These are phyloP conservation scores for Thuja plicata DNA, from an alignment of 83 land plant species.

Conservation along the genomic window DNA sequence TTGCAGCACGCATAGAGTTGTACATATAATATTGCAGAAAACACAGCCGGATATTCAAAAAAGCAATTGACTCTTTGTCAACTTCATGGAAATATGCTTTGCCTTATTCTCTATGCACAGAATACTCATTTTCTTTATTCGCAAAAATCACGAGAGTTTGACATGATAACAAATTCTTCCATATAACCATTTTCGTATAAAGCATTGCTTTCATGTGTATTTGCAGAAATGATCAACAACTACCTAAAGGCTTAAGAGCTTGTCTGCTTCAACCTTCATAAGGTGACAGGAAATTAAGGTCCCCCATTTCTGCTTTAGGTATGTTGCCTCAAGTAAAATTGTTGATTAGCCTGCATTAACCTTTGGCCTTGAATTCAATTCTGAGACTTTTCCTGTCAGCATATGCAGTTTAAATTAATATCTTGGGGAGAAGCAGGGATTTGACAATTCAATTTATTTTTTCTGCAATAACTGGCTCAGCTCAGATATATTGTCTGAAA, in stretches of 20 bases:
- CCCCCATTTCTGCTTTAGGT: neutral
- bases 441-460: neutral
- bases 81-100: neutral
- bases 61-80: neutral
- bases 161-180: neutral
- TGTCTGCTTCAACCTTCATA: conserved; percentile 7
- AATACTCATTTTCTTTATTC: neutral
- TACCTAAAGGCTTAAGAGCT: conserved; percentile 7
- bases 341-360: neutral
- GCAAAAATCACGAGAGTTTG: neutral
- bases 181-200: neutral
- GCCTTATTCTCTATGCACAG: neutral
- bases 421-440: neutral
- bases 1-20: neutral
- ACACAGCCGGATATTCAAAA: neutral
- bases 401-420: neutral
- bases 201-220: conserved; percentile 2
- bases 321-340: neutral
- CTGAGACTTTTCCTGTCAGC: no score
- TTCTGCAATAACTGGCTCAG: neutral
- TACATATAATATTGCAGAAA: neutral
- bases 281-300: neutral
- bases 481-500: neutral
- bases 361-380: neutral
- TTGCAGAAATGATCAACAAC: conserved; percentile 9